A percentile compares a stretch with the other conserved stretches of the same genome.
Evolutionary conservation across 192 early-diverging fungal genomes (phyloP).

Genomic region (Coemansia asiatica): DNA sequence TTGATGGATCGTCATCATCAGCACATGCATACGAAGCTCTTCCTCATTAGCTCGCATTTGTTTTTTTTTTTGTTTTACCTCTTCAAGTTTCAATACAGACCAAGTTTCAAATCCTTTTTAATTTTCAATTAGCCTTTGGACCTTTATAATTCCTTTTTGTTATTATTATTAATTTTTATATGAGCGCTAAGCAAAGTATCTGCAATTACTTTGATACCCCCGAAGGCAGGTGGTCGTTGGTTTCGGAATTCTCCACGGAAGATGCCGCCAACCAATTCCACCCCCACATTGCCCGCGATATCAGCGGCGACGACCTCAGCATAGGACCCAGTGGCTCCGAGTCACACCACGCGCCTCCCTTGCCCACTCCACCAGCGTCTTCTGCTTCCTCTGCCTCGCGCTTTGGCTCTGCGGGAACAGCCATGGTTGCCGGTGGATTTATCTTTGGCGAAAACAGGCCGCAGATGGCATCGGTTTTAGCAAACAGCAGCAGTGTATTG

Average conservation of each 20-base stretch:
- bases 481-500: background rate
- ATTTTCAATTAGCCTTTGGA: background rate
- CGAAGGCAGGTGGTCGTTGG: constrained; percentile 46
- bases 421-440: constrained; percentile 33
- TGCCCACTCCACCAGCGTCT: background rate
- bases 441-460: constrained; percentile 24
- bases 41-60: constrained; percentile 5
- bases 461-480: background rate
- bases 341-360: background rate
- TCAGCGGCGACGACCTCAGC: constrained; percentile 40
- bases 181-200: background rate
- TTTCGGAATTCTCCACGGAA: constrained; percentile 40
- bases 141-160: background rate
- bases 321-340: constrained; percentile 21
- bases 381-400: background rate
- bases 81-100: background rate
- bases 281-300: constrained; percentile 32
- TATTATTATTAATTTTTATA: background rate
- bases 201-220: constrained; percentile 45
- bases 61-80: constrained; percentile 3
- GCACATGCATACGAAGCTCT: constrained; percentile 13
- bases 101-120: background rate
- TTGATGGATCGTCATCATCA: constrained; percentile 9
- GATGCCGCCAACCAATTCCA: constrained; percentile 52
- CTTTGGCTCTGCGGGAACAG: constrained; percentile 29